Evolutionary conservation across 225 moss, liverwort and hornwort species (phyloP).

Genomic region (Rhytidiadelphus loreus): DNA sequence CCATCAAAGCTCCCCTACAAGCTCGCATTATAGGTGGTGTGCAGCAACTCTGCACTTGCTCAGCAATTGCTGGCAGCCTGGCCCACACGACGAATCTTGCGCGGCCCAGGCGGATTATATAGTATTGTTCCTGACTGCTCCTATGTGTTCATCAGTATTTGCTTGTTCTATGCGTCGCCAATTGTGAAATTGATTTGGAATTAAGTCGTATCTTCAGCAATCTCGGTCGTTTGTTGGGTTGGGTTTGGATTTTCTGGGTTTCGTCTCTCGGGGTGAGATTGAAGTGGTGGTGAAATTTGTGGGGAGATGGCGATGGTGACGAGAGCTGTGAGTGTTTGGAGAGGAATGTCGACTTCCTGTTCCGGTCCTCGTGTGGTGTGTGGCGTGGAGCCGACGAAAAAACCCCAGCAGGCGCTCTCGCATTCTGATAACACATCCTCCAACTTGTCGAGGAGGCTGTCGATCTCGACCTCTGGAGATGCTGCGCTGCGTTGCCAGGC

Average conservation of each 20-base stretch:
- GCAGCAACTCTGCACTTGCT: background rate
- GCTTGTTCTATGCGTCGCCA: background rate
- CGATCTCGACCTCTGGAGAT: background rate
- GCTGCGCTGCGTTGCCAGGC: background rate
- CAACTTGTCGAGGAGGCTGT: background rate
- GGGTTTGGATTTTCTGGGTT: background rate
- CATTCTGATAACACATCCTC: background rate
- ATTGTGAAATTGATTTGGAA: background rate
- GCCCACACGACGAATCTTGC: background rate
- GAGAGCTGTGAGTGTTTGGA: background rate
- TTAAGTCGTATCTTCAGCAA: background rate
- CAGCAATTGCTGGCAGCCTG: background rate
- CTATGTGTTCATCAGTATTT: background rate
- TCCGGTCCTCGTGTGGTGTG: background rate
- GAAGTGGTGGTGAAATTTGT: background rate
- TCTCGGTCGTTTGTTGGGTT: background rate
- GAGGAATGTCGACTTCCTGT: background rate
- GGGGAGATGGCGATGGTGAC: background rate
- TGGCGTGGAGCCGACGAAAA: background rate
- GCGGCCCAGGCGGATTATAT: background rate
- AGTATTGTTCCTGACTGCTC: too few species aligned
- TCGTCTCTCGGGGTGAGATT: background rate
- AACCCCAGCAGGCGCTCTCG: background rate
- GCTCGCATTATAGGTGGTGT: background rate
- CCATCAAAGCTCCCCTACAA: background rate